A percentile compares a stretch with the other conserved stretches of the same genome.
Evolutionary conservation across 257 asterid species (phyloP).

Genomic region (Solanum pinnatisectum): DNA sequence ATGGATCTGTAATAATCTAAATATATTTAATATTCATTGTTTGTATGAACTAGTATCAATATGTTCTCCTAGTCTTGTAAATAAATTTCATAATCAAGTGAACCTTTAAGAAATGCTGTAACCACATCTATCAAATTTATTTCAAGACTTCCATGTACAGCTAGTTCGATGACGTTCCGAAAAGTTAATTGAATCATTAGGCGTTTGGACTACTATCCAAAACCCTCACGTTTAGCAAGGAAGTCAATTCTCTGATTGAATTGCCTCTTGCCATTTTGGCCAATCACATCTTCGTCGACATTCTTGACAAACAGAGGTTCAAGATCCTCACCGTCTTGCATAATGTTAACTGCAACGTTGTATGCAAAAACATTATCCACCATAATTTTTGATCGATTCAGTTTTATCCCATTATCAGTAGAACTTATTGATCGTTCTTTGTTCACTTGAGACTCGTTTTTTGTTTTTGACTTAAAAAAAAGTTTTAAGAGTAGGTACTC

Average conservation of each 20-base stretch:
- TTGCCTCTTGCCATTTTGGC: background rate
- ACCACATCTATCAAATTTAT: background rate
- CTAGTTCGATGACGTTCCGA: background rate
- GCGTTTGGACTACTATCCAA: background rate
- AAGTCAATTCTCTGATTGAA: too few species aligned
- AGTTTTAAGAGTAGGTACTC: too few species aligned
- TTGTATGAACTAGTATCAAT: background rate
- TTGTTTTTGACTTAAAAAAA: background rate
- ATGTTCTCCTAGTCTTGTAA: background rate
- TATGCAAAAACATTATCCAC: too few species aligned
- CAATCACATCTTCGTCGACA: background rate
- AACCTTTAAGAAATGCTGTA: too few species aligned
- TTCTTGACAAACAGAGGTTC: too few species aligned
- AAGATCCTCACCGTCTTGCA: too few species aligned
- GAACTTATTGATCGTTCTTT: too few species aligned
- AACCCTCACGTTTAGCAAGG: background rate
- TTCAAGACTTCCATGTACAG: background rate
- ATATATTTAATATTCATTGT: too few species aligned
- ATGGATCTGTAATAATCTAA: background rate
- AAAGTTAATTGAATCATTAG: background rate
- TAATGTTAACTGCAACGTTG: too few species aligned
- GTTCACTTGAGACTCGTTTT: background rate
- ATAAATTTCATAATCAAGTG: background rate
- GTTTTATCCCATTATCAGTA: too few species aligned
- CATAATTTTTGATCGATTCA: too few species aligned